Percentiles rank a stretch among this genome's conserved stretches.
These are phyloP conservation scores for Ganoderma meredithae DNA, from an alignment of 1,284 basidiomycete genomes.

Conservation along the genomic window DNA sequence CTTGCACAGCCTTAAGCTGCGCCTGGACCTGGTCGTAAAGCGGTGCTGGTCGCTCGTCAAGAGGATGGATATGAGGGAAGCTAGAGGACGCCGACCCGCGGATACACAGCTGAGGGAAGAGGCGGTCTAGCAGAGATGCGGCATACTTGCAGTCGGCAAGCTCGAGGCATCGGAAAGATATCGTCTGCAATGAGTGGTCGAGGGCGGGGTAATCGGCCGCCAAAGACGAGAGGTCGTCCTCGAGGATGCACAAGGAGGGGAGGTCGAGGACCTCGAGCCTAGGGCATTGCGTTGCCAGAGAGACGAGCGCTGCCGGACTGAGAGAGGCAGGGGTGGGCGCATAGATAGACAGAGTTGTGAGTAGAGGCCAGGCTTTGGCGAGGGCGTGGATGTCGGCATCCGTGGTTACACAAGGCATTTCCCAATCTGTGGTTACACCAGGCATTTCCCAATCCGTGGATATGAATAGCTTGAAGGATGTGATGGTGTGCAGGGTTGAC, in stretches of 20 bases:
- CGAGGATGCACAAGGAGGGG: background rate
- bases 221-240: background rate
- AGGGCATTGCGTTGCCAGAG: background rate
- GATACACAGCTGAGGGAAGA: constrained; percentile 2
- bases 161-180: background rate
- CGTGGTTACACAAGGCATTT: background rate
- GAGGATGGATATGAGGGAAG: background rate
- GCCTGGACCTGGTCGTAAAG: background rate
- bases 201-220: background rate
- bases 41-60: background rate
- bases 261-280: background rate
- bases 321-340: too few species aligned
- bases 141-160: background rate
- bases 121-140: background rate
- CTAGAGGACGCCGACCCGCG: too few species aligned
- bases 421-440: background rate
- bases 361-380: background rate
- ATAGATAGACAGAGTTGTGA: background rate
- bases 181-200: background rate
- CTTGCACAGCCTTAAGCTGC: background rate
- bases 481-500: background rate
- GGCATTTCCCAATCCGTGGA: too few species aligned
- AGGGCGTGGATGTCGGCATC: background rate
- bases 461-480: background rate
- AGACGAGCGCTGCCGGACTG: background rate